Conservation (phyloP, 2,329 filamentous ascomycete species). For the Trichoderma sp. region DNA sequence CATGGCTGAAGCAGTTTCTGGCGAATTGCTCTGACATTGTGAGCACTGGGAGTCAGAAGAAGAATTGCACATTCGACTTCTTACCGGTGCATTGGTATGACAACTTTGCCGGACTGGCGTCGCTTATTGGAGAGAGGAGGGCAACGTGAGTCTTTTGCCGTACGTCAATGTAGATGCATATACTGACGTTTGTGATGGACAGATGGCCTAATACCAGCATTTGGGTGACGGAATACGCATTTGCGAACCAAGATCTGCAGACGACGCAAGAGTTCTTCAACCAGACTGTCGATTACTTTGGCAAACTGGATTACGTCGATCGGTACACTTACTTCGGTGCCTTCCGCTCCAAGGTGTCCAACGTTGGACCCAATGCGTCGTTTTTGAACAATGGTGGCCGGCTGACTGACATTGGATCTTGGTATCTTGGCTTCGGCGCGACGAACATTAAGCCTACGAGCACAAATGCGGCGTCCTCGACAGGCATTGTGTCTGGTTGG, state of each 20-base stretch:
- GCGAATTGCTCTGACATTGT: slow-evolving; percentile 62
- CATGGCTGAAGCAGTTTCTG: slow-evolving; percentile 69
- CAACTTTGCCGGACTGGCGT: slow-evolving; percentile 67
- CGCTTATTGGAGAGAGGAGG: slow-evolving; percentile 59
- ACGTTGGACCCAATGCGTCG: slow-evolving; percentile 71
- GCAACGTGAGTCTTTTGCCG: slow-evolving; percentile 34
- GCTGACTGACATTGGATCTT: slow-evolving; percentile 73
- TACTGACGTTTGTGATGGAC: neutral
- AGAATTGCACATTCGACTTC: slow-evolving; percentile 64
- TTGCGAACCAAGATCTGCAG: slow-evolving; percentile 55
- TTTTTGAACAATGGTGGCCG: slow-evolving; percentile 69
- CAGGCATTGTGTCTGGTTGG: neutral
- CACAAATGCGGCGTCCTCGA: slow-evolving; percentile 14
- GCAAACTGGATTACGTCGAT: slow-evolving; percentile 56
- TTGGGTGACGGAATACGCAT: slow-evolving; percentile 80
- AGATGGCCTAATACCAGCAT: slow-evolving; percentile 64
- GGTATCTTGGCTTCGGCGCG: slow-evolving; percentile 66
- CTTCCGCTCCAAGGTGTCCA: slow-evolving; percentile 69
- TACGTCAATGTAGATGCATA: neutral
- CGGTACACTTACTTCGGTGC: slow-evolving; percentile 76
- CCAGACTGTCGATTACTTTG: slow-evolving; percentile 64
- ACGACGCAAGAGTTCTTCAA: slow-evolving; percentile 69
- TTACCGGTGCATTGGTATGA: slow-evolving; percentile 70
- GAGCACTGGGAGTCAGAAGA: slow-evolving; percentile 40
- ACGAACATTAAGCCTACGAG: slow-evolving; percentile 47